These are phyloP conservation scores for Pseudomonodictys pantanalensis DNA, from an alignment of 495 filamentous ascomycete species.

Conservation along the genomic window DNA sequence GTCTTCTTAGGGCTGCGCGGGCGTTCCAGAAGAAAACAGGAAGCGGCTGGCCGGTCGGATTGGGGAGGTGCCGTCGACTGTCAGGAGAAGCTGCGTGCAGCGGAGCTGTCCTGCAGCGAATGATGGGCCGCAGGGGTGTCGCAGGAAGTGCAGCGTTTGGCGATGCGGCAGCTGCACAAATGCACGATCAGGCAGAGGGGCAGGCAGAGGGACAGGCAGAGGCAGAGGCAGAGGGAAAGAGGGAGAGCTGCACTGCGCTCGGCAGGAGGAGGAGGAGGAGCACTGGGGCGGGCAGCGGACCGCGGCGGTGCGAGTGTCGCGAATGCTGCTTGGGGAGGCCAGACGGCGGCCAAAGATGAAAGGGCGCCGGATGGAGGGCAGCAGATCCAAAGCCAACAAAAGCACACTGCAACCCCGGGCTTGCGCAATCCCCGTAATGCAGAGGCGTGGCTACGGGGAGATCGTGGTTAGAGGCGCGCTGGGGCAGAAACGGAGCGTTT, in stretches of 20 bases:
- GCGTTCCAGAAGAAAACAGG: neutral
- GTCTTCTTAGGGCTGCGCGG: neutral
- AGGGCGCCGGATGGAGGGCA: too few species aligned
- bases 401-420: too few species aligned
- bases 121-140: neutral
- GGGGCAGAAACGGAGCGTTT: too few species aligned
- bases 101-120: slow-evolving; percentile 13
- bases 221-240: neutral
- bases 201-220: neutral
- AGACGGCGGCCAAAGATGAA: neutral
- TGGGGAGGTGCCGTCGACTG: slow-evolving; percentile 11
- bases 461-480: too few species aligned
- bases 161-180: neutral
- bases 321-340: slow-evolving; percentile 7
- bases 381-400: too few species aligned
- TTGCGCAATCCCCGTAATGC: slow-evolving; percentile 17
- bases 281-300: slow-evolving; percentile 11
- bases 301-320: slow-evolving; percentile 27
- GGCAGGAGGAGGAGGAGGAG: slow-evolving; percentile 7
- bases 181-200: neutral
- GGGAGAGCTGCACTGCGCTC: too few species aligned
- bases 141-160: neutral
- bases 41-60: slow-evolving; percentile 4
- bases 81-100: neutral
- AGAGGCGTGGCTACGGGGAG: slow-evolving; percentile 1